phyloP scores from a whole-genome alignment of 257 asterid genomes.

The Paraleonurus japonicus region DNA sequence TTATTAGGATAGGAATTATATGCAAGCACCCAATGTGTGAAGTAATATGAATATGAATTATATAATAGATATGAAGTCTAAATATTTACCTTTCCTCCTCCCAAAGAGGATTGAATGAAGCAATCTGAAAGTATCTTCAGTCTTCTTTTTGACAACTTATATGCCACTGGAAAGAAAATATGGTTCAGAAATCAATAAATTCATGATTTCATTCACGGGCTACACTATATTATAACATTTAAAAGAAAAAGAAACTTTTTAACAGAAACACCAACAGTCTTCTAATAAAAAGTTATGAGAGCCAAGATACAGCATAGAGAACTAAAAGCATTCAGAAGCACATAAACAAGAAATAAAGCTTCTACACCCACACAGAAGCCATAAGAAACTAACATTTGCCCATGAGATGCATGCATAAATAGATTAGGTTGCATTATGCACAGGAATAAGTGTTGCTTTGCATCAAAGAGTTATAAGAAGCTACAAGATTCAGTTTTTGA shows the following conservation, averaged over 20 bases:
- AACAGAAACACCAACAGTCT: background rate
- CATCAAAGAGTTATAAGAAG: background rate
- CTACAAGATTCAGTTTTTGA: background rate
- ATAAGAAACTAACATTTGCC: background rate
- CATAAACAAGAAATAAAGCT: background rate
- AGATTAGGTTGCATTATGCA: background rate
- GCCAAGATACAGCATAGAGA: background rate
- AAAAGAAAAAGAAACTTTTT: background rate
- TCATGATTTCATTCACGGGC: slow-evolving; percentile 3
- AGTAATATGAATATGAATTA: background rate
- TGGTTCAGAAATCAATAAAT: slow-evolving; percentile 19
- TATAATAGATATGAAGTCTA: slow-evolving; percentile 11
- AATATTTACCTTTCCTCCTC: slow-evolving; percentile 77
- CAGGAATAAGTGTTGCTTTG: background rate
- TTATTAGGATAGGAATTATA: slow-evolving; percentile 2
- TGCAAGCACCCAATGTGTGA: background rate
- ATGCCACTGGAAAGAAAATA: slow-evolving; percentile 62
- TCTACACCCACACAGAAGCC: background rate
- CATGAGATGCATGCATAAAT: background rate
- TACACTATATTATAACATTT: slow-evolving; percentile 7
- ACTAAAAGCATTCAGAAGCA: background rate
- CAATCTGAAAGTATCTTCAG: slow-evolving; percentile 73
- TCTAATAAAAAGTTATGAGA: background rate
- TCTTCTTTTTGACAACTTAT: slow-evolving; percentile 78
- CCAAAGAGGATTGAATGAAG: slow-evolving; percentile 77